Evolutionary conservation across 2,329 filamentous ascomycete species (phyloP), one percentile per base, ranked within the genome.

Genomic region (Fusarium hostae): DNA sequence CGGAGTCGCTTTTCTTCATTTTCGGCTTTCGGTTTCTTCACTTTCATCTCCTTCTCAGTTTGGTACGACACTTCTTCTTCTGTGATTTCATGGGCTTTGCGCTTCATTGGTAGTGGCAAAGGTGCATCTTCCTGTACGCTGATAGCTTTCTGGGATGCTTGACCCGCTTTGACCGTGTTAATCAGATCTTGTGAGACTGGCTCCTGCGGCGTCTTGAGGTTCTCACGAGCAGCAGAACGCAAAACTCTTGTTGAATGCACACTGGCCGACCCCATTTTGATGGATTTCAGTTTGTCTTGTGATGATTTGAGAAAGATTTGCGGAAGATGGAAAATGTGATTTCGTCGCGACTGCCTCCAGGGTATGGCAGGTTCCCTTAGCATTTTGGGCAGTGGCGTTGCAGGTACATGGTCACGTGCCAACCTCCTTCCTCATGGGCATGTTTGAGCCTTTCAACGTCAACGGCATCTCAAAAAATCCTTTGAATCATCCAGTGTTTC

Each of bases 1-100:
- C 81, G 78, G 6, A 79, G 66, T 18, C 82, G 78, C 71, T 82
- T 83, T 63, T 84, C 82, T 13, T 63, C 68, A 1, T 59, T 50
- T 22, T 63, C 35, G 7, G 13, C 24, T 10, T 60, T 56, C 12
- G 66, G 54, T 5, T 63, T 63, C 39, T 72, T 76, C 22, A 62
- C 63, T 48, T 76, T 77, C 26, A 37, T 45, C 11, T 60, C 52
- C 18, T 68, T 52, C 34, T 44, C 22, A 6, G 9, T 16, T 15
- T 41, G 40, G 24, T n/a, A 11, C 1, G 43, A 37, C 1, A 50
- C 16, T 5, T 41, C 18, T 48, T 59, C 32, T 1, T 24, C 20
- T 2, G 24, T 35, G 7, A 58, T 18, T 13, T 56, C 50, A 15
- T 57, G 16, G 10, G 51, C 58, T 44, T 73, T 73, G 28, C 73